These are phyloP conservation scores for Stephanodiscus minutulus DNA, from an alignment of 108 stramenopile genomes.

Conservation along the genomic window DNA sequence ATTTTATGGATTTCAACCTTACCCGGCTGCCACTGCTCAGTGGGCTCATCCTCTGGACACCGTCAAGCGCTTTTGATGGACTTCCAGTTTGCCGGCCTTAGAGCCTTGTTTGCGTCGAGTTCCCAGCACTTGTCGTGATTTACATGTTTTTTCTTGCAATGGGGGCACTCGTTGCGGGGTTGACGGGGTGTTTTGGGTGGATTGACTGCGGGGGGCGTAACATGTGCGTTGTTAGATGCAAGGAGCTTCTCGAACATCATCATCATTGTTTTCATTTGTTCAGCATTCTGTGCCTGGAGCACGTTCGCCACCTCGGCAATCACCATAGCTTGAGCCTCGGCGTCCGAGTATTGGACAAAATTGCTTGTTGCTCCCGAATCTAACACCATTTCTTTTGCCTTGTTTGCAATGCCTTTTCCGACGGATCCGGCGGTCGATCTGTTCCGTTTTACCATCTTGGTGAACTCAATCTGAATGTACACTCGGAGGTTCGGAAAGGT, in stretches of 20 bases:
- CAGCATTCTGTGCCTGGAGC: conserved; percentile 3
- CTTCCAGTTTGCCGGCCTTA: too few species aligned
- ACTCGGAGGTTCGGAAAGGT: too few species aligned
- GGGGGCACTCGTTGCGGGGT: background rate
- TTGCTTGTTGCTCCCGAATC: too few species aligned
- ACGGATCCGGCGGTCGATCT: too few species aligned
- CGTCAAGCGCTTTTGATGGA: background rate
- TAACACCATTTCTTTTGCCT: too few species aligned
- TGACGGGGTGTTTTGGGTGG: too few species aligned
- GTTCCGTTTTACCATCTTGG: too few species aligned
- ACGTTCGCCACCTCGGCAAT: conserved; percentile 6
- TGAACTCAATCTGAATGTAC: too few species aligned
- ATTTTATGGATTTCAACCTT: background rate
- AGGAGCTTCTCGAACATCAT: conserved; percentile 4
- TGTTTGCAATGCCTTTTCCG: too few species aligned
- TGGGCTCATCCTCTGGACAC: background rate
- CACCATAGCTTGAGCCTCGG: conserved; percentile 3
- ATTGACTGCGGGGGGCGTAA: background rate
- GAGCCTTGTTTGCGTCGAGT: too few species aligned
- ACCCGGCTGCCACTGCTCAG: background rate
- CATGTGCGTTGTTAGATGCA: background rate
- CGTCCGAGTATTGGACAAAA: background rate
- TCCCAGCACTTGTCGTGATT: too few species aligned
- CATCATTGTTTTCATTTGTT: conserved; percentile 17
- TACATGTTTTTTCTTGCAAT: too few species aligned